phyloP scores from a whole-genome alignment of 306 rosid genomes.

The Potentilla sterilis region DNA sequence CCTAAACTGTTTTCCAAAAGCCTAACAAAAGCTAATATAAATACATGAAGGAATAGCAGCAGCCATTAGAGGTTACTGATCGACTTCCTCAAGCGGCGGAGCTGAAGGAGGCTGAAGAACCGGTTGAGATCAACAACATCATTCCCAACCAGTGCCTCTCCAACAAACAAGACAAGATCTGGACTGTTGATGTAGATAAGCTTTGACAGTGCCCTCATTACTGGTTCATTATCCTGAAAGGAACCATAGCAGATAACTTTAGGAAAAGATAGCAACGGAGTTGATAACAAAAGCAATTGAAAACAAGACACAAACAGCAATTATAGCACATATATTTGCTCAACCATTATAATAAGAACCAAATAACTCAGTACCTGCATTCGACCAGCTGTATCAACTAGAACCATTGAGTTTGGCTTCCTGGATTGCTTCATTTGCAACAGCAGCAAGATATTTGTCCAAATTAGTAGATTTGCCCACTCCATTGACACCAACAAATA shows the following conservation, averaged over 20 bases:
- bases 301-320: neutral
- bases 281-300: neutral
- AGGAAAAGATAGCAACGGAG: neutral
- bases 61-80: no score
- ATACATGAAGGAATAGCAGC: no score
- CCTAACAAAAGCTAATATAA: no score
- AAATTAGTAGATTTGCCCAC: constrained; percentile 98
- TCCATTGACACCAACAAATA: constrained; percentile 96
- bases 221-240: constrained; percentile 89
- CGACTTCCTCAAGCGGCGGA: no score
- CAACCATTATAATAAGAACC: neutral
- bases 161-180: constrained; percentile 92
- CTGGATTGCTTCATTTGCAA: constrained; percentile 98
- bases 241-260: neutral
- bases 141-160: constrained; percentile 97
- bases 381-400: constrained; percentile 97
- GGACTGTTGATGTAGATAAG: constrained; percentile 87
- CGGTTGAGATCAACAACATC: constrained; percentile 79
- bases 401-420: constrained; percentile 90
- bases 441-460: constrained; percentile 95
- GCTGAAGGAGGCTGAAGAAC: no score
- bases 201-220: constrained; percentile 97
- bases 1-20: no score
- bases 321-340: neutral
- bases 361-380: constrained; percentile 71